Base-by-base conservation (phyloP, 1,284 basidiomycete species). In the Ceratobasidium theobromae region DNA sequence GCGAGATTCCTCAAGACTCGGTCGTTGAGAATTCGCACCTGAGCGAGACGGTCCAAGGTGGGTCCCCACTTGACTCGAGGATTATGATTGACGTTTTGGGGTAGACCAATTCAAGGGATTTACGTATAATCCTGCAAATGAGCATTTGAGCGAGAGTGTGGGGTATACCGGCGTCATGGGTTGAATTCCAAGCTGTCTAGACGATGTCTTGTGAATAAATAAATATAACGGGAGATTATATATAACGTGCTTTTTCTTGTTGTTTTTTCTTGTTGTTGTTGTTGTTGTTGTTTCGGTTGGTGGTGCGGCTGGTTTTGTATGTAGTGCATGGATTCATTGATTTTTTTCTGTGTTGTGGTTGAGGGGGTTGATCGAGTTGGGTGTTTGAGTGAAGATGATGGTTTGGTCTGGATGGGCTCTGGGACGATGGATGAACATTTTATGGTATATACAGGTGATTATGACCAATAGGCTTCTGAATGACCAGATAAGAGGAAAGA, bases 1-100 rank as follows among this genome's bases (percentile, higher is more conserved):
- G 86, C 69, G 95, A 98, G 76, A 88, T 92, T 69, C 89, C 95
- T 2, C 87, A 93, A 74, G 95, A 98, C 76, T 95, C 92, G 9
- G 93, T 97, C 64, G 95, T 98, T 28, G 91, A 92, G 70, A 93
- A 93, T 73, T 94, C 92, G 8, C 91, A 91, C 65, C 79, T 98
- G 32, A 93, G 91, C 9, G 89, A 96, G 80, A 97, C 93, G 0
- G 92, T 97, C 1, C 95, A 98, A 51, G 62, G 62, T 65, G 27
- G 8, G 62, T 45, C 8, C 32, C 32, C 16, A 9, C 27, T 30
- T 33, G 32, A 66, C 69, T 70, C 4, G 16, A 48, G 71, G 72
- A 46, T 73, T 74, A 32, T 46, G 41, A 53, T 53, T 52, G 35
- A 41, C n/a, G n/a, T 21, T 45, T 18, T 27, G 8, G 12, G 12